Evolutionary conservation across 768 basidiomycete species (phyloP), one percentile per base, ranked within the genome.

Genomic region (Collybia sp.): DNA sequence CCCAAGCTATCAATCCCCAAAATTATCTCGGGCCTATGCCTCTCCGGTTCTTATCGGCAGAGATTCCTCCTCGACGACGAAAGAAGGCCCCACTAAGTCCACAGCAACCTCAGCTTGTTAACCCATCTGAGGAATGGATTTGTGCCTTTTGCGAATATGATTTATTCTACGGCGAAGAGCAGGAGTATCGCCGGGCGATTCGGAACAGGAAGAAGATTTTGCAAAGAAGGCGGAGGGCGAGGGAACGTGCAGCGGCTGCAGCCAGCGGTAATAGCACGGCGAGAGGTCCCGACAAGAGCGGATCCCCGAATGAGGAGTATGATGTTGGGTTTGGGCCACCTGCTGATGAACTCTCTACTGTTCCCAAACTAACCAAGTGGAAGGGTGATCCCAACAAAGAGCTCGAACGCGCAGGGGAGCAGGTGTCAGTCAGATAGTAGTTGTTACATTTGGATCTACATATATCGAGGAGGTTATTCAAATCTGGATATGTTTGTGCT

Each of bases 101-200:
- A 6, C 52, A 19, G 44, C 62, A 37, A 18, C 17, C 35, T 13
- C 35, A 53, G 49, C 63, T 83, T 44, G 74, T 73, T 17, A 75
- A 80, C 48, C 80, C 83, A 6, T 73, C 66, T 30, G 92, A 96
- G 17, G 95, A 97, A 62, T 96, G 90, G 85, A 84, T 97, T 48
- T 98, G 95, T 61, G 79, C 87, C 51, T 88, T 87, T 57, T 98
- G 95, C 71, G 95, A 98, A 67, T 94, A 93, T 62, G 75, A 82
- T 47, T 59, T 98, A 46, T 94, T 95, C 63, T 98, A 87, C 61
- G 91, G 92, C n/a, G 85, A 86, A 42, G 87, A 87, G 34, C 47
- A 66, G 44, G 76, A 72, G 45, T 84, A 87, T 61, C 72, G 78
- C 51, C 70, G 75, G 38, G 85, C 83, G 36, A 68, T 92, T 48